Conservation (phyloP, 768 basidiomycete species). For the Royoungia palumana region DNA sequence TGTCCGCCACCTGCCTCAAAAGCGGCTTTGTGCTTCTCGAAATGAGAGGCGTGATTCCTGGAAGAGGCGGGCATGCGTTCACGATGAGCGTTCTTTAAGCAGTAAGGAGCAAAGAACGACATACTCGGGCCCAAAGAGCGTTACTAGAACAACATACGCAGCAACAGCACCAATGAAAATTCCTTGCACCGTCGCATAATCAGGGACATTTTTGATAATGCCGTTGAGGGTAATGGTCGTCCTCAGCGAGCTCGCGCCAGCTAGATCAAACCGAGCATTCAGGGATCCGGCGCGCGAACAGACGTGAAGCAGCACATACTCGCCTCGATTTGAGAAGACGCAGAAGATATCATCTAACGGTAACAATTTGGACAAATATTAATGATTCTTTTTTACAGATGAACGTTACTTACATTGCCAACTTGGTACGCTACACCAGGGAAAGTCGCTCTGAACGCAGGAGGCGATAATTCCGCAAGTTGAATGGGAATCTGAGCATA, state of each 20-base stretch:
- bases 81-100: neutral
- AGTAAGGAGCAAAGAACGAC: slow-evolving; percentile 27
- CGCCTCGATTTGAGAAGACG: slow-evolving; percentile 55
- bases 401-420: slow-evolving; percentile 48
- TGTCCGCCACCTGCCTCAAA: slow-evolving; percentile 72
- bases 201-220: slow-evolving; percentile 40
- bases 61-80: neutral
- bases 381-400: neutral
- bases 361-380: too few relatives aligned
- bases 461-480: slow-evolving; percentile 80
- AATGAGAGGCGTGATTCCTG: slow-evolving; percentile 73
- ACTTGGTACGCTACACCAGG: slow-evolving; percentile 84
- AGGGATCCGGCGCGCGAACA: neutral
- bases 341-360: slow-evolving; percentile 58
- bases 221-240: slow-evolving; percentile 48
- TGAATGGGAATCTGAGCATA: slow-evolving; percentile 61
- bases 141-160: slow-evolving; percentile 71
- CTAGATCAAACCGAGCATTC: slow-evolving; percentile 27
- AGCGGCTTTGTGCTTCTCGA: slow-evolving; percentile 78
- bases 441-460: slow-evolving; percentile 86
- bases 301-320: slow-evolving; percentile 11
- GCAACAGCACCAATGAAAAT: slow-evolving; percentile 86
- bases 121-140: slow-evolving; percentile 75
- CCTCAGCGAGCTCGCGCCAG: slow-evolving; percentile 55
- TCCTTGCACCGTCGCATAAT: slow-evolving; percentile 81